Percentiles rank a stretch among this genome's conserved stretches.
These are phyloP conservation scores for Diaporthe australafricana DNA, from an alignment of 2,329 filamentous ascomycete species.

Conservation along the genomic window DNA sequence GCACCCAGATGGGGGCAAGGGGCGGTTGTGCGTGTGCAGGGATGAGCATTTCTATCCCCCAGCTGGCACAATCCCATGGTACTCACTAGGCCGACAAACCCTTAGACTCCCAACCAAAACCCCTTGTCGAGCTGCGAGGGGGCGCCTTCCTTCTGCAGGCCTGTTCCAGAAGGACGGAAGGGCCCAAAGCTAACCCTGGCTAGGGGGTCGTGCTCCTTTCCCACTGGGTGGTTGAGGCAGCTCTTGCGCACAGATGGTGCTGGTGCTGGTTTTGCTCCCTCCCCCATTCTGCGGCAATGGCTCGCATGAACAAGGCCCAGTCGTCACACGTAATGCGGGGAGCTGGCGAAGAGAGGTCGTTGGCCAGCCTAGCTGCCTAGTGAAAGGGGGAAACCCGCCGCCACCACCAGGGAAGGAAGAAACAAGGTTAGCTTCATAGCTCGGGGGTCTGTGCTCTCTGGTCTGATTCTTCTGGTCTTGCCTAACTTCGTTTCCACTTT, in stretches of 20 bases:
- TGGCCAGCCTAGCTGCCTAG: background rate
- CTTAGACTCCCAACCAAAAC: background rate
- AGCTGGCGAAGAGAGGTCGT: background rate
- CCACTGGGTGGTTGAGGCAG: background rate
- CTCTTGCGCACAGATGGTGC: conserved; percentile 1
- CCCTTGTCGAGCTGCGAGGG: no score
- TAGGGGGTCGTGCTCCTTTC: background rate
- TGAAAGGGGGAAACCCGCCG: no score
- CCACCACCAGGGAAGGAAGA: background rate
- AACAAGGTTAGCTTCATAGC: conserved; percentile 26
- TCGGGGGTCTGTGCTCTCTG: background rate
- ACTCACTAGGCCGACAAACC: no score
- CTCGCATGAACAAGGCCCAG: conserved; percentile 14
- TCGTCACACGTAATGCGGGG: conserved; percentile 16
- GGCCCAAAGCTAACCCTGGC: background rate
- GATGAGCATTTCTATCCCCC: background rate
- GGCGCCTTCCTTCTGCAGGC: conserved; percentile 5
- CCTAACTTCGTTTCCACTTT: conserved; percentile 14
- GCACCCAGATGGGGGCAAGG: background rate
- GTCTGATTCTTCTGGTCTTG: background rate
- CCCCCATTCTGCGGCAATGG: conserved; percentile 1
- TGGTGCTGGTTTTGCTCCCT: background rate
- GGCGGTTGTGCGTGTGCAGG: background rate
- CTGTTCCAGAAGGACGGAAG: conserved; percentile 15
- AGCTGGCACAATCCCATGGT: background rate